These are phyloP conservation scores for Coix lacrymajobi DNA, from an alignment of 176 grass and related monocot genomes.

Conservation along the genomic window DNA sequence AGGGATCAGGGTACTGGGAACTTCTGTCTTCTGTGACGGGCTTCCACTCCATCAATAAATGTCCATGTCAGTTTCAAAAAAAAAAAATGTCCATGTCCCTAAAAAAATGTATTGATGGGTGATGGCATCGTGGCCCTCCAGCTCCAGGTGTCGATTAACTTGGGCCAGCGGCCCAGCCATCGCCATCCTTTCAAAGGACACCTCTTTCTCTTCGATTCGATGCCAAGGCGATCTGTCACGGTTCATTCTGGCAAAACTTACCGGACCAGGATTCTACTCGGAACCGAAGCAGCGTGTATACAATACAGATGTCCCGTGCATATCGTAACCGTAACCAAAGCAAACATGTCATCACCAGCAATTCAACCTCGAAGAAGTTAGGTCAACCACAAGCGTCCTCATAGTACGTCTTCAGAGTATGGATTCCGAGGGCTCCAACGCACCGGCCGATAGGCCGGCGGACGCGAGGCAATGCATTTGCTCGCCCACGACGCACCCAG, in stretches of 20 bases:
- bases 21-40: too few species aligned
- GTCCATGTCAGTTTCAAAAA: too few species aligned
- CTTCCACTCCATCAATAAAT: too few species aligned
- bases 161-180: not conserved
- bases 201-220: not conserved
- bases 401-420: not conserved
- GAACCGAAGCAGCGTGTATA: not conserved
- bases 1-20: too few species aligned
- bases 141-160: not conserved
- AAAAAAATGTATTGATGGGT: too few species aligned
- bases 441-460: not conserved
- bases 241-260: not conserved
- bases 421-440: slow-evolving; percentile 10
- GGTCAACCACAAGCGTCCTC: not conserved
- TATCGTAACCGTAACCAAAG: not conserved
- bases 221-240: not conserved
- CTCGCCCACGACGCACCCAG: slow-evolving; percentile 54
- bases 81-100: too few species aligned
- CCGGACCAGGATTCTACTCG: not conserved
- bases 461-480: slow-evolving; percentile 39
- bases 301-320: not conserved
- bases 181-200: too few species aligned
- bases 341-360: not conserved
- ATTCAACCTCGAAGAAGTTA: not conserved
- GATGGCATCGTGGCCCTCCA: not conserved